Percentiles rank a stretch among this genome's conserved stretches.
Evolutionary conservation across 2,329 filamentous ascomycete species (phyloP).

Genomic region (Diaporthe vexans): DNA sequence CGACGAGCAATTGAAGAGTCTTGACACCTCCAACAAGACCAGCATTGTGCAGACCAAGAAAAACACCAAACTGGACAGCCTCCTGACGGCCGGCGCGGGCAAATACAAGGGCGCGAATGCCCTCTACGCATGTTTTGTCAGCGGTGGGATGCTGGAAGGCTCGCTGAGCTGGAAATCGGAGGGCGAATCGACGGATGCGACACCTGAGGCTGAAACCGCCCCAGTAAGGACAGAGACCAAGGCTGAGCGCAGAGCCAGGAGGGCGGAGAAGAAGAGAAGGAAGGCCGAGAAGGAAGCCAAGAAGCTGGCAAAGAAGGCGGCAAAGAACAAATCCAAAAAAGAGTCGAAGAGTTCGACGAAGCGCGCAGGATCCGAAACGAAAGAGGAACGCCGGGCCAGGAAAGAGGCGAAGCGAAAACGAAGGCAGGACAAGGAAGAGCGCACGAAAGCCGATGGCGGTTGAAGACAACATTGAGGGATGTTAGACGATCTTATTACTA

Average conservation of each 20-base stretch:
- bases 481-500: not conserved
- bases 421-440: slow-evolving; percentile 47
- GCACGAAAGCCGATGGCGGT: slow-evolving; percentile 26
- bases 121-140: slow-evolving; percentile 88
- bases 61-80: slow-evolving; percentile 65
- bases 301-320: slow-evolving; percentile 31
- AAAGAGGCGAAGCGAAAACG: slow-evolving; percentile 48
- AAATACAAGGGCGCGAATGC: slow-evolving; percentile 73
- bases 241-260: slow-evolving; percentile 53
- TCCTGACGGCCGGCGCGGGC: slow-evolving; percentile 64
- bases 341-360: slow-evolving; percentile 37
- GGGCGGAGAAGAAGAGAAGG: slow-evolving; percentile 51
- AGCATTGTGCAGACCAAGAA: slow-evolving; percentile 69
- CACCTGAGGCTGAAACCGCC: slow-evolving; percentile 48
- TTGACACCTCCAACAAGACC: slow-evolving; percentile 74
- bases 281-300: slow-evolving; percentile 47
- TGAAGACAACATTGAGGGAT: slow-evolving; percentile 13
- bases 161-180: slow-evolving; percentile 64
- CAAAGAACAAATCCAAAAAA: slow-evolving; percentile 22
- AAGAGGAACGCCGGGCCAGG: slow-evolving; percentile 40
- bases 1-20: slow-evolving; percentile 87
- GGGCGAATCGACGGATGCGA: slow-evolving; percentile 47
- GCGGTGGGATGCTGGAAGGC: slow-evolving; percentile 81
- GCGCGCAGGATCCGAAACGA: slow-evolving; percentile 43
- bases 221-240: slow-evolving; percentile 47